Percentiles rank a stretch among this genome's conserved stretches.
phyloP scores from a whole-genome alignment of 2,329 filamentous ascomycete species.

The Cladosporium sp. region DNA sequence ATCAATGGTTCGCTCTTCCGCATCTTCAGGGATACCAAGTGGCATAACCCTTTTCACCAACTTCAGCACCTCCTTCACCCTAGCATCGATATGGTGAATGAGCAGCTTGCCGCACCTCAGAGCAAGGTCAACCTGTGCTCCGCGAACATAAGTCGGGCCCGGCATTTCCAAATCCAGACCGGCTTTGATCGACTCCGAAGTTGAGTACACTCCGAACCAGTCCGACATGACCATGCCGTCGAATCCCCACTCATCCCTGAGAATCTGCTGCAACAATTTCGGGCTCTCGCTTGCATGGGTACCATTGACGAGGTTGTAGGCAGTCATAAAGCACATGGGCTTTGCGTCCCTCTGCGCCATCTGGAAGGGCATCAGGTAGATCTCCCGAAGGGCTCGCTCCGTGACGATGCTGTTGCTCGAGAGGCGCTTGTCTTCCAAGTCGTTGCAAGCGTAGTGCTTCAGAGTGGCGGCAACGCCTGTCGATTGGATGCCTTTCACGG shows the following conservation, averaged over 20 bases:
- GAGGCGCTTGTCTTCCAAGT: constrained; percentile 63
- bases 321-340: constrained; percentile 55
- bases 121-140: constrained; percentile 26
- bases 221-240: constrained; percentile 57
- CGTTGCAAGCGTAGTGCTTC: constrained; percentile 72
- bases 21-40: constrained; percentile 24
- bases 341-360: constrained; percentile 48
- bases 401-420: constrained; percentile 59
- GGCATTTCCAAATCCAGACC: constrained; percentile 84
- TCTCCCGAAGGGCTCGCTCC: constrained; percentile 60
- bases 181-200: constrained; percentile 59
- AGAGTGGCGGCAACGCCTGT: constrained; percentile 69
- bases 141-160: constrained; percentile 56
- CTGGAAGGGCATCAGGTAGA: constrained; percentile 70
- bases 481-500: constrained; percentile 60
- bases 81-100: constrained; percentile 43
- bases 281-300: constrained; percentile 61
- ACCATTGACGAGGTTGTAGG: constrained; percentile 70
- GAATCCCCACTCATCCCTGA: constrained; percentile 65
- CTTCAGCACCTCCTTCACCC: constrained; percentile 55
- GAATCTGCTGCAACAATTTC: constrained; percentile 60
- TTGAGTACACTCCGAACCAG: constrained; percentile 70
- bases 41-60: constrained; percentile 43
- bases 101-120: constrained; percentile 24
- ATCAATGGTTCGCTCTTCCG: constrained; percentile 25